These are phyloP conservation scores for Microcyclosporella mali DNA, from an alignment of 2,329 filamentous ascomycete species.

Conservation along the genomic window DNA sequence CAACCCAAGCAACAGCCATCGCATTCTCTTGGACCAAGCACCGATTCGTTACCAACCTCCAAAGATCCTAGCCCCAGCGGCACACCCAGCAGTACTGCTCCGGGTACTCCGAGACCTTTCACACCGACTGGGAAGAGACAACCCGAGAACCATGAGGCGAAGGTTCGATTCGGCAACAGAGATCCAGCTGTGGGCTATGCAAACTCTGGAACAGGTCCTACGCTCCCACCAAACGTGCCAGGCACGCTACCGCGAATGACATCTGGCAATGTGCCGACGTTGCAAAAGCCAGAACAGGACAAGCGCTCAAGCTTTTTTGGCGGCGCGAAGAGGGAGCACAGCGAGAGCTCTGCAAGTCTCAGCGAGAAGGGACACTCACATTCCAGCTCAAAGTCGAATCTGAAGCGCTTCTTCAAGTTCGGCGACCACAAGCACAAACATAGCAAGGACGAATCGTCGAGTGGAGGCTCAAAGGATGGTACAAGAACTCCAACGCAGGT, in stretches of 20 bases:
- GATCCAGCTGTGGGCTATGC: conserved; percentile 55
- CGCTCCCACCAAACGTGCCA: conserved; percentile 20
- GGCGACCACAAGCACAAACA: conserved; percentile 59
- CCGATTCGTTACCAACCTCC: conserved; percentile 49
- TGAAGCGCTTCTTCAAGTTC: conserved; percentile 89
- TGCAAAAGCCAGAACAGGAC: conserved; percentile 30
- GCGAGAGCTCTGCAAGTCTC: conserved; percentile 35
- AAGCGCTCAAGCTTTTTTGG: conserved; percentile 53
- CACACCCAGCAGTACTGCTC: conserved; percentile 44
- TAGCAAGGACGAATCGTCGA: conserved; percentile 43
- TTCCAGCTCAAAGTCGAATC: conserved; percentile 76
- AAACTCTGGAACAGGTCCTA: conserved; percentile 37
- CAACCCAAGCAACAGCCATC: conserved; percentile 46
- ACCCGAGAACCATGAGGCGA: conserved; percentile 56
- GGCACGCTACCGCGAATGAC: conserved; percentile 41
- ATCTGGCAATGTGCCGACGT: conserved; percentile 9
- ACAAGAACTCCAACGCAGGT: conserved; percentile 21
- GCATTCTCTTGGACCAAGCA: conserved; percentile 53
- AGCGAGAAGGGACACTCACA: conserved; percentile 35
- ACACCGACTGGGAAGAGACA: conserved; percentile 58
- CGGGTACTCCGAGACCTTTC: conserved; percentile 54
- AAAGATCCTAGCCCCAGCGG: conserved; percentile 59
- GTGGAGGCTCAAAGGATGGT: conserved; percentile 18
- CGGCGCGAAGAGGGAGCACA: conserved; percentile 48
- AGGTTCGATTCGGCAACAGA: conserved; percentile 76